phyloP scores from a whole-genome alignment of 257 asterid species.

The Prunella vulgaris region DNA sequence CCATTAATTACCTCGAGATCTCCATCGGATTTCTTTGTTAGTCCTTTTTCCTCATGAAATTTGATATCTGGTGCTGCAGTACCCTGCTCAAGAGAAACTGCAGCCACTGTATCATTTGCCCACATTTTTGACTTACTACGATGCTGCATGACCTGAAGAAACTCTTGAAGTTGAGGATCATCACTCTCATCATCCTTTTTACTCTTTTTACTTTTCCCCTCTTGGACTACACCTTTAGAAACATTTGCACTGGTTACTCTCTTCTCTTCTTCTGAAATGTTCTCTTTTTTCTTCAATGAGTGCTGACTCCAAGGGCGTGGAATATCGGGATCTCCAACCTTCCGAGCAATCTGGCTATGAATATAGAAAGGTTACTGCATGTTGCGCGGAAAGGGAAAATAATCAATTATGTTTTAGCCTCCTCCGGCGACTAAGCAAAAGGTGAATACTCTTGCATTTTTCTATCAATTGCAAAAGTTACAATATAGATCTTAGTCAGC shows the following conservation, averaged over 20 bases:
- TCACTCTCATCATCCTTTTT: constrained; percentile 43
- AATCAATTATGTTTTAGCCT: background rate
- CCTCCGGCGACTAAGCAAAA: constrained; percentile 2
- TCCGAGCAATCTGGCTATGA: constrained; percentile 72
- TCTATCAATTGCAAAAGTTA: background rate
- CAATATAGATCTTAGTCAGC: background rate
- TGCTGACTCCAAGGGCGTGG: constrained; percentile 98
- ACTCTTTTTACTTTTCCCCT: constrained; percentile 38
- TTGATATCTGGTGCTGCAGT: constrained; percentile 27
- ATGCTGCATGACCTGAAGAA: constrained; percentile 79
- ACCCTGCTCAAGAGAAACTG: constrained; percentile 38
- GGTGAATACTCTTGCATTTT: background rate
- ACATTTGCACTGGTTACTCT: constrained; percentile 24
- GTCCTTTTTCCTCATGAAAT: constrained; percentile 23
- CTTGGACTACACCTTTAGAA: constrained; percentile 25
- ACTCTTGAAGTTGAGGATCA: constrained; percentile 78
- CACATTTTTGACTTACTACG: constrained; percentile 83
- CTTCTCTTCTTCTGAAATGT: constrained; percentile 37
- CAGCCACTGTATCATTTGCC: constrained; percentile 76
- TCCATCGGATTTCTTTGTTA: constrained; percentile 22
- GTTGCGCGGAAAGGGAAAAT: background rate
- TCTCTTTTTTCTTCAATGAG: constrained; percentile 54
- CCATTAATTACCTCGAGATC: constrained; percentile 33
- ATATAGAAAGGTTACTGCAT: constrained; percentile 26
- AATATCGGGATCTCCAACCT: constrained; percentile 76